phyloP scores from a whole-genome alignment of 2,329 filamentous ascomycete genomes.

The Corinectria fuckeliana region DNA sequence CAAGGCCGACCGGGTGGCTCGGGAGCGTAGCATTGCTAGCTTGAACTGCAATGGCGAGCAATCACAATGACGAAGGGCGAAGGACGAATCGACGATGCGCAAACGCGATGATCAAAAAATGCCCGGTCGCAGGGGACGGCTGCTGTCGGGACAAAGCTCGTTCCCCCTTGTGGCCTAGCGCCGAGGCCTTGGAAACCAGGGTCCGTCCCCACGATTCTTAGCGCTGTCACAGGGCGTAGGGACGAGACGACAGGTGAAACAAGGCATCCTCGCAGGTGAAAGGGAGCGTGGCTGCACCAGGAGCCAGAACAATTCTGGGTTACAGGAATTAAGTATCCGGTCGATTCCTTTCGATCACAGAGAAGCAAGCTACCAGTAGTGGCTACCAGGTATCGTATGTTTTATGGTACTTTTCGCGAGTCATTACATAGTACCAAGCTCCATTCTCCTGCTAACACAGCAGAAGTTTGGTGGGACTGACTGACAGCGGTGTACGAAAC shows the following conservation, averaged over 20 bases:
- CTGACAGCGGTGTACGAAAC: neutral
- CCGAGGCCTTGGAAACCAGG: conserved; percentile 13
- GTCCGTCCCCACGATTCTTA: conserved; percentile 30
- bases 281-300: neutral
- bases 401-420: neutral
- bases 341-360: too few species aligned
- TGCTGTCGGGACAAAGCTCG: conserved; percentile 23
- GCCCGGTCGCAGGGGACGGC: neutral
- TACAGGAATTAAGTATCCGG: neutral
- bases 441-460: too few species aligned
- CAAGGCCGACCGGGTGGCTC: conserved; percentile 28
- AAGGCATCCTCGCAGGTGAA: neutral
- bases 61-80: neutral
- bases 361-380: neutral
- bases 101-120: conserved; percentile 24
- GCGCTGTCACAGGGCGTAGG: conserved; percentile 8
- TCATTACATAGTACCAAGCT: neutral
- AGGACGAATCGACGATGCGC: too few species aligned
- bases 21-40: conserved; percentile 41
- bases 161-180: conserved; percentile 36
- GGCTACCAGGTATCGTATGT: neutral
- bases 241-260: conserved; percentile 10
- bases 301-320: neutral
- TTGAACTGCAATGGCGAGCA: conserved; percentile 24
- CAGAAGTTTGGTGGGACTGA: too few species aligned